Percentiles rank a stretch among this genome's conserved stretches.
These are phyloP conservation scores for Rutstroemia sp. DNA, from an alignment of 2,329 filamentous ascomycete species.

Conservation along the genomic window DNA sequence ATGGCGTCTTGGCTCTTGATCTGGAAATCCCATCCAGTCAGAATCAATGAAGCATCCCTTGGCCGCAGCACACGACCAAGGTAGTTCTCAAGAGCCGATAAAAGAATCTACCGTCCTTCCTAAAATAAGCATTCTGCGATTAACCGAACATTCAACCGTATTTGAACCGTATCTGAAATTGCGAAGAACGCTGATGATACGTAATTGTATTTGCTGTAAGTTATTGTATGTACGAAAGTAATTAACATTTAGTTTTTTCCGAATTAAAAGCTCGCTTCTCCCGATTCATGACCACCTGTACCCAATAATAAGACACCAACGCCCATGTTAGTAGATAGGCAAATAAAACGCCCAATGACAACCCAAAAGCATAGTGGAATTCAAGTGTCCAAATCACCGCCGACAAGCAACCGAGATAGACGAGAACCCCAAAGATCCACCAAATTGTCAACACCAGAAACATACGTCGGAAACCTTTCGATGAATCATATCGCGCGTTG, in stretches of 20 bases:
- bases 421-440: constrained; percentile 16
- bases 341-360: constrained; percentile 16
- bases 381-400: constrained; percentile 20
- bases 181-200: too few relatives aligned
- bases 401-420: constrained; percentile 17
- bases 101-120: too few relatives aligned
- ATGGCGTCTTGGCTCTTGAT: too few relatives aligned
- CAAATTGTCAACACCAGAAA: constrained; percentile 16
- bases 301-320: constrained; percentile 12
- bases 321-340: constrained; percentile 18
- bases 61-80: too few relatives aligned
- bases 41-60: too few relatives aligned
- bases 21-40: too few relatives aligned
- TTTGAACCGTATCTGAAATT: too few relatives aligned
- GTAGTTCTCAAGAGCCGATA: too few relatives aligned
- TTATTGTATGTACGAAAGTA: too few relatives aligned
- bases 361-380: constrained; percentile 21
- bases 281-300: constrained; percentile 13
- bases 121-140: too few relatives aligned
- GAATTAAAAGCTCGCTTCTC: constrained; percentile 10
- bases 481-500: constrained; percentile 18
- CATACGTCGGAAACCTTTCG: constrained; percentile 14
- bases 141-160: too few relatives aligned
- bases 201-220: too few relatives aligned
- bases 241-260: not conserved